phyloP scores from a whole-genome alignment of 2,329 filamentous ascomycete genomes.

The Epichloe uncinata region DNA sequence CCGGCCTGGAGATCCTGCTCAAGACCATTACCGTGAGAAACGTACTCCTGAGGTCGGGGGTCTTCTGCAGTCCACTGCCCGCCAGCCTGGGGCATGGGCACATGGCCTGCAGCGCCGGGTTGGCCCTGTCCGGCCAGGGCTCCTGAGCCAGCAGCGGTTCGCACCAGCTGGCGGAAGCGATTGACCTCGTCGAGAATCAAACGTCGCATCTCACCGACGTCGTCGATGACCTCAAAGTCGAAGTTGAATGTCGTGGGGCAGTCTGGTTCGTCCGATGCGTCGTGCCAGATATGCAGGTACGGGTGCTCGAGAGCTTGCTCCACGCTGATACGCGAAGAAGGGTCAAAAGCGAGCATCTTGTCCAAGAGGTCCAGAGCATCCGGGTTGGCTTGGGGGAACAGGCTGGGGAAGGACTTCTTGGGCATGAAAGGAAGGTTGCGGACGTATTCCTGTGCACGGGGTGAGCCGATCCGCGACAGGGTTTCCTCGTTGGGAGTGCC shows the following conservation, averaged over 20 bases:
- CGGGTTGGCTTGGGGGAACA: slow-evolving; percentile 88
- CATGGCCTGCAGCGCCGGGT: slow-evolving; percentile 26
- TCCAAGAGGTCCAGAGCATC: slow-evolving; percentile 92
- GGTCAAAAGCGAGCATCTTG: slow-evolving; percentile 95
- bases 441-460: slow-evolving; percentile 94
- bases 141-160: slow-evolving; percentile 32
- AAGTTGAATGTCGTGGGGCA: slow-evolving; percentile 96
- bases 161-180: slow-evolving; percentile 58
- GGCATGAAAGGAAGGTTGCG: slow-evolving; percentile 91
- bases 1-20: slow-evolving; percentile 46
- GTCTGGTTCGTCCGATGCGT: slow-evolving; percentile 85
- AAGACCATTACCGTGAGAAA: slow-evolving; percentile 32
- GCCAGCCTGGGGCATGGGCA: slow-evolving; percentile 38
- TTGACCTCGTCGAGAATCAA: slow-evolving; percentile 96
- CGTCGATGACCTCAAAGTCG: slow-evolving; percentile 94
- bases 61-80: slow-evolving; percentile 46
- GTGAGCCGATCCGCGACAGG: slow-evolving; percentile 82
- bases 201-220: slow-evolving; percentile 85
- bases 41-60: slow-evolving; percentile 46
- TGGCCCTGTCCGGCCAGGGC: slow-evolving; percentile 22
- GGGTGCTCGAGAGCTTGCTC: slow-evolving; percentile 93
- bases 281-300: slow-evolving; percentile 97
- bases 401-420: slow-evolving; percentile 75
- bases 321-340: slow-evolving; percentile 81
- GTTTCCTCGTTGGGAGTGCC: slow-evolving; percentile 96